A percentile compares a stretch with the other conserved stretches of the same genome.
Conservation (phyloP, 1,139 yeast genomes). For the Geotrichum macrosporum region DNA sequence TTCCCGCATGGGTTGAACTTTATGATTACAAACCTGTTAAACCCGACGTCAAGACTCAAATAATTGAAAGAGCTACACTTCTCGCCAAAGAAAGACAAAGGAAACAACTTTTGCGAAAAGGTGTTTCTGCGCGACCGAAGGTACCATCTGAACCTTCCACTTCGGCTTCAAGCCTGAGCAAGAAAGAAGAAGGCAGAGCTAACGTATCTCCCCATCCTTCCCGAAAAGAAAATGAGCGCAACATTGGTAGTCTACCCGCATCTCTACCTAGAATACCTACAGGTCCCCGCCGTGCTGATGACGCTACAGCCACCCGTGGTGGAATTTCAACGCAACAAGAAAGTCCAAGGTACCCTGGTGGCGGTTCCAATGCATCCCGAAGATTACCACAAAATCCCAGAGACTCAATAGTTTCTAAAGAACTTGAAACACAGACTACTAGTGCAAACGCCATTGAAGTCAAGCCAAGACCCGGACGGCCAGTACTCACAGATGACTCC, state of each 20-base stretch:
- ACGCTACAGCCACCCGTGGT: conserved; percentile 9
- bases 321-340: conserved; percentile 7
- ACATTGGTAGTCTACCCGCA: conserved; percentile 20
- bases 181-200: not conserved
- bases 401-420: not conserved
- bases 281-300: conserved; percentile 23
- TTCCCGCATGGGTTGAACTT: conserved; percentile 51
- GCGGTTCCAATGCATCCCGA: not conserved
- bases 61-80: conserved; percentile 24
- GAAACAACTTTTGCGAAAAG: conserved; percentile 10
- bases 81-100: conserved; percentile 23
- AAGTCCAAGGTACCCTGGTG: not conserved
- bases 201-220: not conserved
- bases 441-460: conserved; percentile 22
- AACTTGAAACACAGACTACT: conserved; percentile 6
- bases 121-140: conserved; percentile 1
- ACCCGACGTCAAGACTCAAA: conserved; percentile 26
- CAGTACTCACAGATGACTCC: conserved; percentile 1
- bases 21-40: conserved; percentile 31
- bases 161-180: not conserved
- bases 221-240: conserved; percentile 3
- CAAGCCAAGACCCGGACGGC: conserved; percentile 17
- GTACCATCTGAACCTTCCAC: conserved; percentile 1
- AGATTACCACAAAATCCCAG: conserved; percentile 3
- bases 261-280: conserved; percentile 28